A percentile compares a stretch with the other conserved stretches of the same genome.
phyloP scores from a whole-genome alignment of 139 green algal species.

The Picochlorum sp. region DNA sequence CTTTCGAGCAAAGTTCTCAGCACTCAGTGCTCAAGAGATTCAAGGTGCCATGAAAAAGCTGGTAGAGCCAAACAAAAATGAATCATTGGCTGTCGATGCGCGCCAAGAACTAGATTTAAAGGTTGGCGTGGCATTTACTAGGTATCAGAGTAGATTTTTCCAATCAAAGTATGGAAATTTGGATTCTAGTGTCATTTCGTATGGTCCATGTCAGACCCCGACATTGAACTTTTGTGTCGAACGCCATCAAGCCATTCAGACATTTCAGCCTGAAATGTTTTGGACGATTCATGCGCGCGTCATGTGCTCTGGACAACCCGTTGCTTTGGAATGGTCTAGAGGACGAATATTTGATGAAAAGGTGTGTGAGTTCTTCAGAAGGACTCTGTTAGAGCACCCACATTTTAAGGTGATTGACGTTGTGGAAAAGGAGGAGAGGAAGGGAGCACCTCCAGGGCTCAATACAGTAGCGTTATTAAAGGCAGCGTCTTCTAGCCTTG shows the following conservation, averaged over 20 bases:
- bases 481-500: slow-evolving; percentile 49
- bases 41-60: slow-evolving; percentile 68
- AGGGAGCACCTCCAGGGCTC: slow-evolving; percentile 51
- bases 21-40: slow-evolving; percentile 70
- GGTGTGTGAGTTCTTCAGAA: slow-evolving; percentile 27
- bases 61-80: slow-evolving; percentile 61
- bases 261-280: slow-evolving; percentile 70
- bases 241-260: slow-evolving; percentile 53
- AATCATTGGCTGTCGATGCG: slow-evolving; percentile 76
- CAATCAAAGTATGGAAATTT: slow-evolving; percentile 84
- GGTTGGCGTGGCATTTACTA: slow-evolving; percentile 75
- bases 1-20: slow-evolving; percentile 63
- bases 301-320: slow-evolving; percentile 26
- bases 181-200: slow-evolving; percentile 69
- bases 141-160: slow-evolving; percentile 78
- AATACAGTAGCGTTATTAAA: slow-evolving; percentile 91
- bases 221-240: slow-evolving; percentile 80
- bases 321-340: slow-evolving; percentile 58
- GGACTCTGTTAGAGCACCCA: slow-evolving; percentile 18
- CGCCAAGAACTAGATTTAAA: slow-evolving; percentile 75
- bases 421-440: slow-evolving; percentile 48
- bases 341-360: slow-evolving; percentile 67
- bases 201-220: slow-evolving; percentile 82
- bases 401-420: slow-evolving; percentile 41
- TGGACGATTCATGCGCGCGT: slow-evolving; percentile 50